Conservation (phyloP, 306 rosid genomes). For the Ormosia semicastrata region DNA sequence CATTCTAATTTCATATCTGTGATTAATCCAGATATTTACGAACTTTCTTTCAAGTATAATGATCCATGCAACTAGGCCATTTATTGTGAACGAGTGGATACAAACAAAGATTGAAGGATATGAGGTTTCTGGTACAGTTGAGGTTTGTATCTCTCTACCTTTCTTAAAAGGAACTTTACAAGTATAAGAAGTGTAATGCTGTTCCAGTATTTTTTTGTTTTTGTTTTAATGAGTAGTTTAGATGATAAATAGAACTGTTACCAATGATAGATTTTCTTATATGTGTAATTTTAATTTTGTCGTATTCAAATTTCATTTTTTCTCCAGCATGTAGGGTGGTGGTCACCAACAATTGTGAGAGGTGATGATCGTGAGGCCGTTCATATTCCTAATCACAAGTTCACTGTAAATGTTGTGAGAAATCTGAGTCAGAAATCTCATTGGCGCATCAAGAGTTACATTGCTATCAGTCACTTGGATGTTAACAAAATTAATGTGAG, state of each 20-base stretch:
- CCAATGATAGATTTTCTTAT: slow-evolving; percentile 13
- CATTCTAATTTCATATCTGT: slow-evolving; percentile 36
- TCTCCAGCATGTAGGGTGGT: slow-evolving; percentile 96
- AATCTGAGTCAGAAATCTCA: slow-evolving; percentile 95
- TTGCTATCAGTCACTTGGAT: slow-evolving; percentile 95
- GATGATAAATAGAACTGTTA: slow-evolving; percentile 6
- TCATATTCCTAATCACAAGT: slow-evolving; percentile 97
- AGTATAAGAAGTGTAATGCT: background rate
- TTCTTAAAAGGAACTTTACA: background rate
- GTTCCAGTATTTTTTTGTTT: background rate
- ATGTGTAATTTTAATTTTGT: slow-evolving; percentile 1
- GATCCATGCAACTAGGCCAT: slow-evolving; percentile 94
- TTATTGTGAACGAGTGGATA: slow-evolving; percentile 92
- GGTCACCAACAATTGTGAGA: slow-evolving; percentile 97
- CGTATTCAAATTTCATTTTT: slow-evolving; percentile 16
- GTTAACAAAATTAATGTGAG: slow-evolving; percentile 93
- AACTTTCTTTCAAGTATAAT: slow-evolving; percentile 96
- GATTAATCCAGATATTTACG: slow-evolving; percentile 77
- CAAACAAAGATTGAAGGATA: slow-evolving; percentile 97
- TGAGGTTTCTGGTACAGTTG: slow-evolving; percentile 98
- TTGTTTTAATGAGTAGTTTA: background rate
- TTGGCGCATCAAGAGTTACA: slow-evolving; percentile 94
- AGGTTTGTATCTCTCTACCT: slow-evolving; percentile 62
- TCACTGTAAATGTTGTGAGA: slow-evolving; percentile 93
- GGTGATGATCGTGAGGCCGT: slow-evolving; percentile 99